Conservation (phyloP, 176 grass and related monocot genomes). For the Microstegium vimineum region DNA sequence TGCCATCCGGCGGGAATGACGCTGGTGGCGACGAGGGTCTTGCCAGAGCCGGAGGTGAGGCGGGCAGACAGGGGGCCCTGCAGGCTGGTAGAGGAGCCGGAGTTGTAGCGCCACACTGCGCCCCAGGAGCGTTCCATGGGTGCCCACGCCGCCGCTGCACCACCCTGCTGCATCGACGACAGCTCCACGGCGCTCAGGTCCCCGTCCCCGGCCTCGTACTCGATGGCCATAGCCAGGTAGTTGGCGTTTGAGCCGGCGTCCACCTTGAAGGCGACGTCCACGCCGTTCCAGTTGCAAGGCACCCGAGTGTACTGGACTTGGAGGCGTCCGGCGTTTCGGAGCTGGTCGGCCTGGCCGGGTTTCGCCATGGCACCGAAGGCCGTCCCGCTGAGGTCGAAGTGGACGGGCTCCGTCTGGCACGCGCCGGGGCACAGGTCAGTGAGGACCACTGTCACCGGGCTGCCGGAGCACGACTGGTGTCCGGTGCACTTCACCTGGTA, state of each 20-base stretch:
- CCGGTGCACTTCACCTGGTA: constrained; percentile 36
- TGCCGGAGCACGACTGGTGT: constrained; percentile 39
- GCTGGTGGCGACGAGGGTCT: not conserved
- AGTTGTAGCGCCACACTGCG: not conserved
- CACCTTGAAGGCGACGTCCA: not conserved
- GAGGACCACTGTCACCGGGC: constrained; percentile 40
- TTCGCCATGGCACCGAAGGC: constrained; percentile 23
- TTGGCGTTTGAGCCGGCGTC: not conserved
- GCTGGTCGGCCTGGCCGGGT: constrained; percentile 33
- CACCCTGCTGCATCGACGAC: not conserved
- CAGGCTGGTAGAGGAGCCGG: not conserved
- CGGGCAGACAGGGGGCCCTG: not conserved
- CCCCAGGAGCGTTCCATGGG: not conserved
- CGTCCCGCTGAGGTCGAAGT: constrained; percentile 59
- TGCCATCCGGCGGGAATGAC: not conserved
- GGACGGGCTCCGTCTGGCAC: constrained; percentile 18
- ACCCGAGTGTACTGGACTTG: constrained; percentile 13
- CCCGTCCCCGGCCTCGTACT: not conserved
- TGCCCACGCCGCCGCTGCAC: not conserved
- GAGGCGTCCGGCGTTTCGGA: constrained; percentile 33
- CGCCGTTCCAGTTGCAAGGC: not conserved
- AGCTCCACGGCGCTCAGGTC: not conserved
- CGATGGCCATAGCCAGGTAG: not conserved
- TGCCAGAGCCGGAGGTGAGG: not conserved
- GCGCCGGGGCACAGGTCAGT: constrained; percentile 41